Evolutionary conservation across 1,139 yeast genomes (phyloP).

Genomic region (Suhomyces wounanorum): DNA sequence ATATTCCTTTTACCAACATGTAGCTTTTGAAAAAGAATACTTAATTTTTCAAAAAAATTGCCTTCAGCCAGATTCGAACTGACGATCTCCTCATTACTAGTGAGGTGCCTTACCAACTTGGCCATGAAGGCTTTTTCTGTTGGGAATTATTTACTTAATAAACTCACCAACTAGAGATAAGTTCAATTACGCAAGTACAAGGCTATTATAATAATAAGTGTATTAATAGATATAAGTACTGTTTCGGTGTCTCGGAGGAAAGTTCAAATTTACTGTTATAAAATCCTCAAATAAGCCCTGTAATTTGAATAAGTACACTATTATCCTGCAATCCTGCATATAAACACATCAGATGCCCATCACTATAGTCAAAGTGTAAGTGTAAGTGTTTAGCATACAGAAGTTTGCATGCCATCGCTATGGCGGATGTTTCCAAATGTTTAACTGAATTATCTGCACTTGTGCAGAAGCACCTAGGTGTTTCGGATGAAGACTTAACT

Average conservation of each 20-base stretch:
- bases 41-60: conserved; percentile 32
- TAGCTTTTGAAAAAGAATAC: not conserved
- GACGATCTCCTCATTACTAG: conserved; percentile 91
- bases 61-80: conserved; percentile 84
- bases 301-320: too few relatives aligned
- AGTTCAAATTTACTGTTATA: too few relatives aligned
- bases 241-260: too few relatives aligned
- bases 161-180: too few relatives aligned
- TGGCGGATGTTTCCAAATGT: not conserved
- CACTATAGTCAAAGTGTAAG: not conserved
- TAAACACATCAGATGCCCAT: not conserved
- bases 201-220: too few relatives aligned
- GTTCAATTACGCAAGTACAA: too few relatives aligned
- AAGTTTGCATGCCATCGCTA: not conserved
- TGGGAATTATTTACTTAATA: not conserved
- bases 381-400: not conserved
- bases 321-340: not conserved
- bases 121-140: conserved; percentile 32
- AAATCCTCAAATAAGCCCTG: too few relatives aligned
- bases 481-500: conserved; percentile 42
- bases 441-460: conserved; percentile 1
- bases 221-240: too few relatives aligned
- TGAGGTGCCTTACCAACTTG: conserved; percentile 93
- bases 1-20: too few relatives aligned
- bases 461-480: conserved; percentile 14